These are phyloP conservation scores for Jatropha multifida DNA, from an alignment of 441 rosid genomes.

Conservation along the genomic window DNA sequence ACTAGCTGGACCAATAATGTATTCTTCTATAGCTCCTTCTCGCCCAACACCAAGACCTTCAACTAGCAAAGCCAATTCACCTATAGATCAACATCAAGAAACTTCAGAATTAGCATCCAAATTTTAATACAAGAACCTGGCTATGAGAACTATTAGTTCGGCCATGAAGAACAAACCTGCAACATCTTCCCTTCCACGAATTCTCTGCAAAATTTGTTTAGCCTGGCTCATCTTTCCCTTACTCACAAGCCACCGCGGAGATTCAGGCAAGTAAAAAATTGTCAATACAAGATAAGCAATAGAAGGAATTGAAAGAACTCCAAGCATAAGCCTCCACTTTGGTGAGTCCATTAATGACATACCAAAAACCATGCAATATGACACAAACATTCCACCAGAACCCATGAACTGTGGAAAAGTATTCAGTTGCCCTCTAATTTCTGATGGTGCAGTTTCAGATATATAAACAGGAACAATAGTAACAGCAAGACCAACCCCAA, in stretches of 20 bases:
- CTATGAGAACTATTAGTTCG: neutral
- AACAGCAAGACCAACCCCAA: conserved; percentile 74
- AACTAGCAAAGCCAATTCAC: conserved; percentile 66
- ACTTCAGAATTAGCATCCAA: neutral
- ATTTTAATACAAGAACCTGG: neutral
- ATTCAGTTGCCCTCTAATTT: conserved; percentile 72
- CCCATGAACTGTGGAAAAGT: conserved; percentile 85
- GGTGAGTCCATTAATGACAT: conserved; percentile 67
- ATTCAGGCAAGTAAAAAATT: conserved; percentile 69
- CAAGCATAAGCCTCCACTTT: conserved; percentile 87
- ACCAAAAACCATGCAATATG: conserved; percentile 75
- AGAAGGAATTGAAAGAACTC: conserved; percentile 70
- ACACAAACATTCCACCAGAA: conserved; percentile 79
- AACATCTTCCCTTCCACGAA: conserved; percentile 81
- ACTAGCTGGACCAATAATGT: conserved; percentile 47
- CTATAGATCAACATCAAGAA: conserved; percentile 30
- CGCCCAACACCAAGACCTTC: conserved; percentile 70
- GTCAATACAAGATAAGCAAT: conserved; percentile 43
- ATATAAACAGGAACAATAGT: conserved; percentile 80
- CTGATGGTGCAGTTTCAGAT: conserved; percentile 87
- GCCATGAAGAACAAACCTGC: conserved; percentile 39
- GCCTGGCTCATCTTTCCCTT: conserved; percentile 82
- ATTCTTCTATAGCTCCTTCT: conserved; percentile 58
- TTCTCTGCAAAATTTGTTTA: conserved; percentile 57
- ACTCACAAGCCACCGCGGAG: conserved; percentile 92